A percentile compares a stretch with the other conserved stretches of the same genome.
Conservation (phyloP, 2,329 filamentous ascomycete species). For the Exserohilum rostratum region DNA sequence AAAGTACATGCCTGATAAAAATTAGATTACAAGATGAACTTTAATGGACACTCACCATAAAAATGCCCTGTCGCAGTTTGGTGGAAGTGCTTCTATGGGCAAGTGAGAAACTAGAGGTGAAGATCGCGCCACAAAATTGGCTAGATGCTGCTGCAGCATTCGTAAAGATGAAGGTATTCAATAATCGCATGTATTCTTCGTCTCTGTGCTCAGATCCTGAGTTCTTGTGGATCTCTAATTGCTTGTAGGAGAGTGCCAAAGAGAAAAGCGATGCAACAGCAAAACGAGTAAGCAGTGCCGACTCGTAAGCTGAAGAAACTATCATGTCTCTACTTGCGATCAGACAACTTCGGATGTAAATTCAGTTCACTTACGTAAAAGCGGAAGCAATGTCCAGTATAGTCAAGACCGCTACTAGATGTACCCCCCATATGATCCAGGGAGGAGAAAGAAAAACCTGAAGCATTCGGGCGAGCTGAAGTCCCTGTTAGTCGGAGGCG, state of each 20-base stretch:
- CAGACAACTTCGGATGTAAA: background rate
- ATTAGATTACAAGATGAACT: background rate
- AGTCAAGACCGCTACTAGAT: constrained; percentile 2
- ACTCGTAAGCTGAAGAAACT: constrained; percentile 1
- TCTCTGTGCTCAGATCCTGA: background rate
- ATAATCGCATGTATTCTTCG: background rate
- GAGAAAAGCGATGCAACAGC: constrained; percentile 2
- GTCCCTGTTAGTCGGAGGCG: background rate
- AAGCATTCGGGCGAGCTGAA: constrained; percentile 2
- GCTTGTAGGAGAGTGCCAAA: background rate
- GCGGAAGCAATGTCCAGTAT: constrained; percentile 8
- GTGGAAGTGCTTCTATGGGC: background rate
- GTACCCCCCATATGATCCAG: constrained; percentile 6
- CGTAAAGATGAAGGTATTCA: background rate
- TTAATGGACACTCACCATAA: background rate
- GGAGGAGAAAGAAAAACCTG: constrained; percentile 7
- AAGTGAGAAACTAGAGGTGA: constrained; percentile 3
- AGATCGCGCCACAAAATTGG: background rate
- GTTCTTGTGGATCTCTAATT: constrained; percentile 5
- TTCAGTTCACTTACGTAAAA: background rate
- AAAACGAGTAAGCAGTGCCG: constrained; percentile 5
- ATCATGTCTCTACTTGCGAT: constrained; percentile 2
- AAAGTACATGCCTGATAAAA: background rate
- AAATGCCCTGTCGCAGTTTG: background rate
- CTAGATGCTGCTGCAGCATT: background rate